phyloP scores from a whole-genome alignment of 2,329 filamentous ascomycete species.

The Rosellinia necatrix region DNA sequence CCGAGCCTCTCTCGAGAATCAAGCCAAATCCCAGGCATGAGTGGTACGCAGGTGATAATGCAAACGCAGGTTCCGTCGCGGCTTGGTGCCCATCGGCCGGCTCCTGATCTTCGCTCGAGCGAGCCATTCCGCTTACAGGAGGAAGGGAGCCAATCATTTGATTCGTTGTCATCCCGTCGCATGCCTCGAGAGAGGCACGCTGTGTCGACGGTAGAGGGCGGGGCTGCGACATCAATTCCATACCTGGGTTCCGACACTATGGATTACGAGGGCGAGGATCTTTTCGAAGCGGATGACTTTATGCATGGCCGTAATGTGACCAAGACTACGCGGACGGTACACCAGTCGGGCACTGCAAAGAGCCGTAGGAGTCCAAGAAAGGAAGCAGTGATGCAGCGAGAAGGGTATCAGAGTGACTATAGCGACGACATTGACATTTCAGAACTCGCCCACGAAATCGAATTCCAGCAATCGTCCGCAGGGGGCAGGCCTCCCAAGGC shows the following conservation, averaged over 20 bases:
- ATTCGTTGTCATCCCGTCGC: constrained; percentile 24
- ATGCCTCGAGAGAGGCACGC: constrained; percentile 23
- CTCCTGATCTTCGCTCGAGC: constrained; percentile 10
- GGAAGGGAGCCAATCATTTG: constrained; percentile 18
- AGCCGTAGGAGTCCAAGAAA: constrained; percentile 33
- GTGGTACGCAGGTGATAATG: constrained; percentile 52
- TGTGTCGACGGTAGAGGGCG: constrained; percentile 15
- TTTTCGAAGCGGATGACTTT: constrained; percentile 35
- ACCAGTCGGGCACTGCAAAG: constrained; percentile 21
- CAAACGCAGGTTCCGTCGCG: constrained; percentile 53
- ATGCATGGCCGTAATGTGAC: constrained; percentile 14
- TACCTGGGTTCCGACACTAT: constrained; percentile 26
- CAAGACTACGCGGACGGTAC: constrained; percentile 17
- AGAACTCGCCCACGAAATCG: constrained; percentile 56
- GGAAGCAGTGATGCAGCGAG: constrained; percentile 23
- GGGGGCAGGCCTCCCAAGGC: constrained; percentile 30
- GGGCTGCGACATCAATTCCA: constrained; percentile 22
- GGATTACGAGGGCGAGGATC: constrained; percentile 44
- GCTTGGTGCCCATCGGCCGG: constrained; percentile 22
- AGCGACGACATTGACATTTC: constrained; percentile 58
- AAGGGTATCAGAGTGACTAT: constrained; percentile 48
- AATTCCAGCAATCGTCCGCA: constrained; percentile 47
- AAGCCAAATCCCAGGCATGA: constrained; percentile 31
- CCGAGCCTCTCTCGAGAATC: constrained; percentile 42
- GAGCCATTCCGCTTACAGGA: constrained; percentile 26